Conservation (phyloP, 2,329 filamentous ascomycete genomes). For the Aspergillus oerlinghausenensis region DNA sequence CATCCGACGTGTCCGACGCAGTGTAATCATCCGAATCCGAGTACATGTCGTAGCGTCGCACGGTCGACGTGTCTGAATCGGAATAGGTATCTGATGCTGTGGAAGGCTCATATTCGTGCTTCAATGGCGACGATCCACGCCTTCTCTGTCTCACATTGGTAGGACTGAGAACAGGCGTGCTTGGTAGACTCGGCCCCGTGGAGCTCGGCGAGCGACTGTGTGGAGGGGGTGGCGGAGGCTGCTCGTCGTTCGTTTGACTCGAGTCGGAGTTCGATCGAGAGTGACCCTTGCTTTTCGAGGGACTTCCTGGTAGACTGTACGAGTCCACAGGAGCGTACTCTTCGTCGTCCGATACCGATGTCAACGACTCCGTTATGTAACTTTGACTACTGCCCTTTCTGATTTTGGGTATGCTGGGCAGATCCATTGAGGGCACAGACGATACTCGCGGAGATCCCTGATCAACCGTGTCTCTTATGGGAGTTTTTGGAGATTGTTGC, state of each 20-base stretch:
- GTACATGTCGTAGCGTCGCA: conserved; percentile 47
- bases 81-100: conserved; percentile 60
- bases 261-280: conserved; percentile 25
- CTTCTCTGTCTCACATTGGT: conserved; percentile 51
- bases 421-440: conserved; percentile 43
- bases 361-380: conserved; percentile 23
- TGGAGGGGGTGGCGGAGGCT: conserved; percentile 41
- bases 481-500: conserved; percentile 20
- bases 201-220: conserved; percentile 52
- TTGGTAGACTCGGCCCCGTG: conserved; percentile 39
- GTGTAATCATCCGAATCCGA: conserved; percentile 45
- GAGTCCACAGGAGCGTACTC: conserved; percentile 24
- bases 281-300: conserved; percentile 21
- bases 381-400: conserved; percentile 35
- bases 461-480: conserved; percentile 22
- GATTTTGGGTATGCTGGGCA: conserved; percentile 43
- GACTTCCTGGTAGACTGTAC: conserved; percentile 18
- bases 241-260: conserved; percentile 23
- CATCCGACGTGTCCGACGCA: conserved; percentile 51
- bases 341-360: conserved; percentile 23
- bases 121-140: conserved; percentile 84
- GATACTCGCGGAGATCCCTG: conserved; percentile 38
- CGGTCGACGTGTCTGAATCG: conserved; percentile 52
- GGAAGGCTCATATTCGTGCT: conserved; percentile 94
- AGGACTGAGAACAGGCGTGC: conserved; percentile 48